Conservation (phyloP, 2,329 filamentous ascomycete genomes). For the Talaromyces sp. region DNA sequence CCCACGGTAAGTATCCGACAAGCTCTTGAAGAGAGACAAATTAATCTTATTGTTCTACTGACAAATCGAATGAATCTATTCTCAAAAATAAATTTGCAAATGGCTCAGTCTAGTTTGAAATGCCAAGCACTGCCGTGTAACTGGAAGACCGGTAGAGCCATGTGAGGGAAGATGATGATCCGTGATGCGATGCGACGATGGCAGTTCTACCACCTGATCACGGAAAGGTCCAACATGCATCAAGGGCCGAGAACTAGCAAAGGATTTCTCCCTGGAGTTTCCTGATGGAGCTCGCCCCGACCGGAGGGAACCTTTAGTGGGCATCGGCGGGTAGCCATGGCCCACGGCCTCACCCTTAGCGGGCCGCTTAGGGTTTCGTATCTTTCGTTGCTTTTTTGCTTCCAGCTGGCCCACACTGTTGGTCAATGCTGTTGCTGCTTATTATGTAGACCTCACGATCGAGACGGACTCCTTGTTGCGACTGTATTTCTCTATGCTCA, state of each 20-base stretch:
- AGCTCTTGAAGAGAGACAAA: neutral
- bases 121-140: conserved; percentile 1
- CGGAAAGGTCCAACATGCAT: neutral
- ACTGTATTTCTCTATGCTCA: neutral
- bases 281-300: neutral
- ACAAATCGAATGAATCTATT: neutral
- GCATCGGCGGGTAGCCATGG: neutral
- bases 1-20: neutral
- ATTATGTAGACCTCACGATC: neutral
- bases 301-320: conserved; percentile 9
- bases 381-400: neutral
- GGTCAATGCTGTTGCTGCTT: neutral
- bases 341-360: conserved; percentile 6
- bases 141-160: neutral
- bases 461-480: neutral
- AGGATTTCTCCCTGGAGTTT: neutral
- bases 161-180: neutral
- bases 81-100: too few relatives aligned
- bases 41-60: neutral
- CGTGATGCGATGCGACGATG: neutral
- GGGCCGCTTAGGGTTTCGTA: conserved; percentile 6
- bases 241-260: neutral
- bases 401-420: neutral
- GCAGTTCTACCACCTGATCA: neutral
- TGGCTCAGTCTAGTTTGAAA: neutral